Evolutionary conservation across 2,329 filamentous ascomycete species (phyloP).

Genomic region (Nothophoma quercina): DNA sequence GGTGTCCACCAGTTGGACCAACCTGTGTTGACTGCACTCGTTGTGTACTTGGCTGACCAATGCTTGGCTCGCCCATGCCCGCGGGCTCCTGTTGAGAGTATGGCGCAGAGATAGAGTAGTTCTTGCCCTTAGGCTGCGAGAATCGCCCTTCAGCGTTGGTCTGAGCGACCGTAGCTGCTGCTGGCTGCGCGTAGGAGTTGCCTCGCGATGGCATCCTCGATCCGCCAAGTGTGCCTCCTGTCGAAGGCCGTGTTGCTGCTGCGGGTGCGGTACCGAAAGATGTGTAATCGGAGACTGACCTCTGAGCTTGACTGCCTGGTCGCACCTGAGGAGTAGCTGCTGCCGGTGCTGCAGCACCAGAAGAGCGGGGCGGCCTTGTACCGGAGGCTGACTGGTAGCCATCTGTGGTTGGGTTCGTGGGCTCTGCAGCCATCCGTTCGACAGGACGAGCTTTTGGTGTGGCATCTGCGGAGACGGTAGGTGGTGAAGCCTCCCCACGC

Average conservation of each 20-base stretch:
- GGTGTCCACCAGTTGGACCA: constrained; percentile 24
- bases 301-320: constrained; percentile 57
- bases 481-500: constrained; percentile 65
- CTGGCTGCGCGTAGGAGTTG: constrained; percentile 84
- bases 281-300: constrained; percentile 58
- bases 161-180: constrained; percentile 83
- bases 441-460: constrained; percentile 56
- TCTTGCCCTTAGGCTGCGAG: constrained; percentile 74
- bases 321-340: constrained; percentile 43
- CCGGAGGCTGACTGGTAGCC: constrained; percentile 44
- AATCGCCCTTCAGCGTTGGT: constrained; percentile 91
- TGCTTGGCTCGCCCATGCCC: constrained; percentile 54
- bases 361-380: constrained; percentile 30
- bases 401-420: constrained; percentile 42
- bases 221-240: constrained; percentile 75
- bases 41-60: constrained; percentile 67
- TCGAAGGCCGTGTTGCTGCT: constrained; percentile 70
- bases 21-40: constrained; percentile 60
- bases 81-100: constrained; percentile 60
- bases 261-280: constrained; percentile 51
- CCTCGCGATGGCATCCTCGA: constrained; percentile 74
- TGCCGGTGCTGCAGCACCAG: constrained; percentile 28
- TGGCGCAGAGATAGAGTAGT: constrained; percentile 75
- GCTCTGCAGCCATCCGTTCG: constrained; percentile 61
- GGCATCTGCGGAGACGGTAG: constrained; percentile 38